Base-by-base conservation (phyloP, 371 early-diverging fungal genomes). In the Mortierella polycephala region DNA sequence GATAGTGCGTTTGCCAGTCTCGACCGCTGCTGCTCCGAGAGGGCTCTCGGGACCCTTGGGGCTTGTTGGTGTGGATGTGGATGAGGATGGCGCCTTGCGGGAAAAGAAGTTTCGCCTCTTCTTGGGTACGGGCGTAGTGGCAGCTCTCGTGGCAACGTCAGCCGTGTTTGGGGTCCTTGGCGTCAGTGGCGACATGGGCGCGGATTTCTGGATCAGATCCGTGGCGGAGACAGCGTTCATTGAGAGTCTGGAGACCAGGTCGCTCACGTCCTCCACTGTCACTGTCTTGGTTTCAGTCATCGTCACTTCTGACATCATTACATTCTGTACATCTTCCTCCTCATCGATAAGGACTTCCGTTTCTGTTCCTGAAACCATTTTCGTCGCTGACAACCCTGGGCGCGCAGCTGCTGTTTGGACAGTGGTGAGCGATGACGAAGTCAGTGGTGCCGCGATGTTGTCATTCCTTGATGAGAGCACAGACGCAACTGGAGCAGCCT, bases 171-270 rank as follows among this genome's bases (percentile, higher is more conserved):
- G 21, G 9, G 11, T 12, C 7, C 16, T 12, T 10, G 50, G 54
- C 3, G 39, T 40, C 7, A 20, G 23, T 9, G 75, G 63, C 7
- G 70, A 75, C 55, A 75, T 59, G 2, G 58, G 66, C 5, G 75
- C 75, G 1, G 75, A 65, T 49, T 69, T 75, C 30, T 69, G 69
- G 44, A 75, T 69, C 18, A 12, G 23, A 54, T 39, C 10, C 55
- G 30, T 20, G 2, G 37, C 23, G 21, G 52, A 52, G 7, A 41
- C 10, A 0, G 46, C 7, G 46, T 12, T 49, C 37, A 4, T 40
- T 23, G 49, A 39, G 37, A 52, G 12, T 50, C n/a, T 57, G 57
- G 65, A 57, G 41, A 50, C 7, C 50, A 50, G 11, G 14, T 16
- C 40, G 14, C 1, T 23, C 59, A 30, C 7, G 21, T 13, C 21